These are phyloP conservation scores for Pseudocercospora crystallina DNA, from an alignment of 2,329 filamentous ascomycete species.

Conservation along the genomic window DNA sequence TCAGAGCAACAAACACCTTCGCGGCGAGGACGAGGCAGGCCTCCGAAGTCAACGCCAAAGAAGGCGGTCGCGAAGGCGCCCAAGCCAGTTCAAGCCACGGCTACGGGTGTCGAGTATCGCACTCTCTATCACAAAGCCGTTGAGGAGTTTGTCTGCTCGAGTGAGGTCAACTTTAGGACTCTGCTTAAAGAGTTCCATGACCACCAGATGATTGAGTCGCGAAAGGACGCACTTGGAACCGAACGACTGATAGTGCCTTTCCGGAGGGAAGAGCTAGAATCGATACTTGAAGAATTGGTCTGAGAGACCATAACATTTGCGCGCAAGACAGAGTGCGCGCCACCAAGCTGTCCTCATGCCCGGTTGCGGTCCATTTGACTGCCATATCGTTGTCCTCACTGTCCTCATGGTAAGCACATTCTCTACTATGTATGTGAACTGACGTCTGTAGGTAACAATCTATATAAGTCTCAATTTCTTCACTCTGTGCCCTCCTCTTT, in stretches of 20 bases:
- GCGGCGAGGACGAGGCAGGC: conserved; percentile 25
- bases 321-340: no score
- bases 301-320: conserved; percentile 6
- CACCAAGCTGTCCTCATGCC: neutral
- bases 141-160: conserved; percentile 95
- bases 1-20: conserved; percentile 30
- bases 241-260: conserved; percentile 86
- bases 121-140: conserved; percentile 92
- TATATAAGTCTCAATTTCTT: no score
- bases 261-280: conserved; percentile 82
- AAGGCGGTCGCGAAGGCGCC: conserved; percentile 6
- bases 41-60: conserved; percentile 21
- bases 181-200: conserved; percentile 97
- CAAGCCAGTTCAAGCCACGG: conserved; percentile 12
- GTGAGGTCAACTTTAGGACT: conserved; percentile 92
- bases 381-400: no score
- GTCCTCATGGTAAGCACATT: no score
- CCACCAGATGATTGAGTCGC: conserved; percentile 92
- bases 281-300: conserved; percentile 74
- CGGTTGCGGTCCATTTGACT: neutral
- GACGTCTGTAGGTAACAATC: no score
- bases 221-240: conserved; percentile 79
- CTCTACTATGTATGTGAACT: no score
- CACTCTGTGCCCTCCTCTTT: no score
- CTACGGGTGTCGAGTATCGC: conserved; percentile 76